These are phyloP conservation scores for Pseudodiploospora longispora DNA, from an alignment of 2,329 filamentous ascomycete genomes.

Conservation along the genomic window DNA sequence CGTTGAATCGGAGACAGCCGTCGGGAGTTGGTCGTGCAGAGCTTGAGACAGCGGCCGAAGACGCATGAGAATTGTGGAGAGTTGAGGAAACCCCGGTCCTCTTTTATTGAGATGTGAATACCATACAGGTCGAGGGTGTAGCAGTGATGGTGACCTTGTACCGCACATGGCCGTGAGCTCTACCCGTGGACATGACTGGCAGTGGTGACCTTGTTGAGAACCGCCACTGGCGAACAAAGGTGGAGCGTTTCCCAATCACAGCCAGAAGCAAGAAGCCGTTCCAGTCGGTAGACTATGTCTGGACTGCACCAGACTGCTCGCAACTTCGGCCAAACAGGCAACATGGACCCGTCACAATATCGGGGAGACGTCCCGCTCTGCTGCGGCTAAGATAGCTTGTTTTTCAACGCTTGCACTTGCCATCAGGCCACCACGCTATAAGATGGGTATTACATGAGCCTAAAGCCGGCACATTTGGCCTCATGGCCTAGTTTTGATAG, in stretches of 20 bases:
- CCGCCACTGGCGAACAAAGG: conserved; percentile 1
- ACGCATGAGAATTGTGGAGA: conserved; percentile 28
- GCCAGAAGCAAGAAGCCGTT: conserved; percentile 23
- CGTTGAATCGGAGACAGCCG: not conserved
- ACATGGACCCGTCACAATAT: conserved; percentile 7
- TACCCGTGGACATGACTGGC: conserved; percentile 4
- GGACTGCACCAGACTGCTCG: conserved; percentile 15
- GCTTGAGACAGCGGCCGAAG: conserved; percentile 34
- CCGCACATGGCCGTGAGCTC: conserved; percentile 2
- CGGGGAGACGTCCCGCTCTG: conserved; percentile 12
- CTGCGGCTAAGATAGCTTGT: conserved; percentile 11
- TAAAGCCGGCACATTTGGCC: conserved; percentile 3
- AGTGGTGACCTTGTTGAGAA: conserved; percentile 1
- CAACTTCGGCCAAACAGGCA: conserved; percentile 21
- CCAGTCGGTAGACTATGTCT: conserved; percentile 17
- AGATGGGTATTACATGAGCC: conserved; percentile 4
- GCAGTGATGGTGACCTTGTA: conserved; percentile 6
- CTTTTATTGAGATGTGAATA: conserved; percentile 12
- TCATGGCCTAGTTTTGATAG: conserved; percentile 1
- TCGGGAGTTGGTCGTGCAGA: conserved; percentile 27
- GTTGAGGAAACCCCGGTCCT: conserved; percentile 20
- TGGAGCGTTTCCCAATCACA: conserved; percentile 11
- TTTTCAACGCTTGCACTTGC: conserved; percentile 9
- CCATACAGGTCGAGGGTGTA: conserved; percentile 5
- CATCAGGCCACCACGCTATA: conserved; percentile 7